These are phyloP conservation scores for Magnusiomyces paraingens DNA, from an alignment of 1,139 yeast genomes.

Conservation along the genomic window DNA sequence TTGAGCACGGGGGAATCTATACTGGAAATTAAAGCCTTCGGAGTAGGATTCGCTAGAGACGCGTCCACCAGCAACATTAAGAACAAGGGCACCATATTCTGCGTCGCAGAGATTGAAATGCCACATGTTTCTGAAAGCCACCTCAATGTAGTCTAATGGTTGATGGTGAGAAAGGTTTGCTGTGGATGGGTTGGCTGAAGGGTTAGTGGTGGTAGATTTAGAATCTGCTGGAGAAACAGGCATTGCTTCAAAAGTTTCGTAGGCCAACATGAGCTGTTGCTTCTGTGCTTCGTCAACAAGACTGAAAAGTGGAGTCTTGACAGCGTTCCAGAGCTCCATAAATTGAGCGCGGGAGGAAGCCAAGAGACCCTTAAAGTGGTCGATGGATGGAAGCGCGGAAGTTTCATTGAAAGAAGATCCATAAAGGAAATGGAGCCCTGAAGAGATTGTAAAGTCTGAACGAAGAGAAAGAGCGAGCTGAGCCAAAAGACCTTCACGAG, in stretches of 20 bases:
- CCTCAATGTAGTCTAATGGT: conserved; percentile 44
- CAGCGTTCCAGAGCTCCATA: conserved; percentile 58
- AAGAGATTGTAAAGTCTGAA: conserved; percentile 66
- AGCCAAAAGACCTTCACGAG: conserved; percentile 58
- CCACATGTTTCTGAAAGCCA: conserved; percentile 69
- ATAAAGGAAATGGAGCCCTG: conserved; percentile 66
- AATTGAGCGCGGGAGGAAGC: conserved; percentile 57
- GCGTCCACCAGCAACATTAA: conserved; percentile 39
- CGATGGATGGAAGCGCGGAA: conserved; percentile 57
- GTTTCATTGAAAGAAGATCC: conserved; percentile 67
- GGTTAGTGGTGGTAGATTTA: neutral
- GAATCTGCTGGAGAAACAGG: conserved; percentile 43
- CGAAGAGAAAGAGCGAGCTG: conserved; percentile 62
- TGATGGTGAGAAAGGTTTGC: conserved; percentile 10
- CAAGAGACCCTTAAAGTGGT: conserved; percentile 45
- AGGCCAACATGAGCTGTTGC: conserved; percentile 45
- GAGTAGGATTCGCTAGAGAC: conserved; percentile 40
- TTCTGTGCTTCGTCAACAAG: conserved; percentile 35
- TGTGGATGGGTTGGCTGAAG: conserved; percentile 8
- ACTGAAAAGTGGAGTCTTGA: conserved; percentile 45
- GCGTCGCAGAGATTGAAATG: conserved; percentile 67
- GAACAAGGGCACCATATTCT: conserved; percentile 40
- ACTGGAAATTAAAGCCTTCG: conserved; percentile 47
- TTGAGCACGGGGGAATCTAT: conserved; percentile 26
- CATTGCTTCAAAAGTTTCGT: conserved; percentile 58